Evolutionary conservation across 2,329 filamentous ascomycete species (phyloP).

Genomic region (Plenodomus tracheiphilus): DNA sequence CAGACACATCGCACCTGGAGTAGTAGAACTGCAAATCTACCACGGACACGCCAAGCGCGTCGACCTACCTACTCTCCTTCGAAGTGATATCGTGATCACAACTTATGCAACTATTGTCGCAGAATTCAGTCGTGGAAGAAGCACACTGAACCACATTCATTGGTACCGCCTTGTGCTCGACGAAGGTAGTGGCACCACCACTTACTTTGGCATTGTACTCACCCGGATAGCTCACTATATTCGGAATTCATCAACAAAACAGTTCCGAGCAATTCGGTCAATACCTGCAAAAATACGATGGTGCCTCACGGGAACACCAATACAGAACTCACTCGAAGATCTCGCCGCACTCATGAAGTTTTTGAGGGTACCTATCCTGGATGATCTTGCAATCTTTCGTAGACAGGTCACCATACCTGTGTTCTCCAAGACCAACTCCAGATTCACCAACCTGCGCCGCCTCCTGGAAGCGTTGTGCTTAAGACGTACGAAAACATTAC

Average conservation of each 20-base stretch:
- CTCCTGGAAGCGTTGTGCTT: conserved; percentile 12
- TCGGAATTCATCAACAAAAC: conserved; percentile 13
- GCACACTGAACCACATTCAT: conserved; percentile 8
- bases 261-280: conserved; percentile 10
- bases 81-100: conserved; percentile 17
- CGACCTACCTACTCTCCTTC: conserved; percentile 5
- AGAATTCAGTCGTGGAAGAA: conserved; percentile 3
- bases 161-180: conserved; percentile 29
- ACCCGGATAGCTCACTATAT: conserved; percentile 1
- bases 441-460: conserved; percentile 8
- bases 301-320: conserved; percentile 24
- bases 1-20: conserved; percentile 6
- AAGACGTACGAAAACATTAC: conserved; percentile 10
- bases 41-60: conserved; percentile 3
- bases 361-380: conserved; percentile 10
- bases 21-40: conserved; percentile 9
- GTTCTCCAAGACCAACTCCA: neutral
- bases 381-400: conserved; percentile 2
- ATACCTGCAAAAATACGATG: conserved; percentile 13
- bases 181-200: conserved; percentile 16
- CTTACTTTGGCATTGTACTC: neutral
- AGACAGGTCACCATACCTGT: conserved; percentile 5
- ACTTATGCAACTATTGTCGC: conserved; percentile 18
- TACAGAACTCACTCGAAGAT: conserved; percentile 45
- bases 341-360: conserved; percentile 38